A percentile compares a stretch with the other conserved stretches of the same genome.
Evolutionary conservation across 495 filamentous ascomycete genomes (phyloP).

Genomic region (Xylaria castorea): DNA sequence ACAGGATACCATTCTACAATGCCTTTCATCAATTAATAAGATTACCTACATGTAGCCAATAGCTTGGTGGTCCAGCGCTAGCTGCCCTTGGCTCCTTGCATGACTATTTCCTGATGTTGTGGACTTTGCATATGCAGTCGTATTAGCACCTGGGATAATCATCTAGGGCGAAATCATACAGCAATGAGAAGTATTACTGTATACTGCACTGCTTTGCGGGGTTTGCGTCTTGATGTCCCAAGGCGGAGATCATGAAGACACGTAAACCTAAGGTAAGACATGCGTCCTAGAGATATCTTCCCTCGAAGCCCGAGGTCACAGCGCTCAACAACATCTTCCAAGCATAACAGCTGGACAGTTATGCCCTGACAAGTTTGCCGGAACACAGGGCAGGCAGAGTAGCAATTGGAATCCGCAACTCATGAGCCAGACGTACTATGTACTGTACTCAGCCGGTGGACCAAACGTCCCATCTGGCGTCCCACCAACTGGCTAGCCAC

Average conservation of each 20-base stretch:
- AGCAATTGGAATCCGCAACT: conserved; percentile 39
- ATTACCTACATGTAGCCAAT: conserved; percentile 32
- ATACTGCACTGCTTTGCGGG: conserved; percentile 7
- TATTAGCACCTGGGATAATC: conserved; percentile 22
- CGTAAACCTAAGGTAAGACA: conserved; percentile 3
- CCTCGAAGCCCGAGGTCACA: background rate
- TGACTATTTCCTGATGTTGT: conserved; percentile 26
- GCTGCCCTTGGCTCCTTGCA: conserved; percentile 40
- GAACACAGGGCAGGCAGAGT: conserved; percentile 43
- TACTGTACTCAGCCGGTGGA: conserved; percentile 35
- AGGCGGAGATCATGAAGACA: background rate
- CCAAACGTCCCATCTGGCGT: conserved; percentile 33
- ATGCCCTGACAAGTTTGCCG: background rate
- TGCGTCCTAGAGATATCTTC: background rate
- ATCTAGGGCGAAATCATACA: background rate
- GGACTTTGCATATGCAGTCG: conserved; percentile 16
- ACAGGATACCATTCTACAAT: background rate
- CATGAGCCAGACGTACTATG: conserved; percentile 30
- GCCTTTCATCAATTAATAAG: background rate
- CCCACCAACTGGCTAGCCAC: conserved; percentile 32
- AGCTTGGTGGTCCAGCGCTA: conserved; percentile 37
- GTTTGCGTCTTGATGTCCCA: background rate
- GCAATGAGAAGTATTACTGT: background rate
- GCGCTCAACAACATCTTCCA: background rate
- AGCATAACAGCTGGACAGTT: background rate